These are phyloP conservation scores for Colletotrichum camelliae DNA, from an alignment of 2,329 filamentous ascomycete genomes.

Conservation along the genomic window DNA sequence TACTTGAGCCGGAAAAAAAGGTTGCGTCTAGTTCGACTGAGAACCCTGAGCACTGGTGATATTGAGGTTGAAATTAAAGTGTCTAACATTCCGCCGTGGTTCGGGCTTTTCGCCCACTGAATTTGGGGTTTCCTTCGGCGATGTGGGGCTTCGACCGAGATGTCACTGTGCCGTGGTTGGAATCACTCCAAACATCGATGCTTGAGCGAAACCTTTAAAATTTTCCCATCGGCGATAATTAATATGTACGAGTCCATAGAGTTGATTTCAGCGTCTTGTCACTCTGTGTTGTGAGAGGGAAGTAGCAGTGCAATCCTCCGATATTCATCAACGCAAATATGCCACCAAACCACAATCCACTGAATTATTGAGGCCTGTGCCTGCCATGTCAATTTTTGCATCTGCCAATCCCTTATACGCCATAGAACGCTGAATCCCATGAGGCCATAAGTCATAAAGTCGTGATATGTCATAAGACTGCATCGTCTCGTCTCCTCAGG, in stretches of 20 bases:
- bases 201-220: neutral
- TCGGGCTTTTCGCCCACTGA: conserved; percentile 11
- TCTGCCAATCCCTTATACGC: neutral
- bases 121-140: conserved; percentile 15
- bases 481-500: neutral
- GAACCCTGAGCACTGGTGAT: neutral
- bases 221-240: neutral
- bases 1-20: neutral
- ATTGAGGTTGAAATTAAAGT: neutral
- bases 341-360: neutral
- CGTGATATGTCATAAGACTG: neutral
- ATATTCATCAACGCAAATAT: neutral
- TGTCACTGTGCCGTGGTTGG: neutral
- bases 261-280: neutral
- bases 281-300: neutral
- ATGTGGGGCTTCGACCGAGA: conserved; percentile 16
- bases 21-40: neutral
- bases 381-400: neutral
- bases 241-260: neutral
- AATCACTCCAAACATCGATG: neutral
- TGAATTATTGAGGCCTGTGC: neutral
- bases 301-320: neutral
- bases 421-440: neutral
- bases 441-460: conserved; percentile 5
- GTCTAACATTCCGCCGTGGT: neutral